Evolutionary conservation across 768 basidiomycete species (phyloP), one percentile per base, ranked within the genome.

Genomic region (Grammothele lineata): DNA sequence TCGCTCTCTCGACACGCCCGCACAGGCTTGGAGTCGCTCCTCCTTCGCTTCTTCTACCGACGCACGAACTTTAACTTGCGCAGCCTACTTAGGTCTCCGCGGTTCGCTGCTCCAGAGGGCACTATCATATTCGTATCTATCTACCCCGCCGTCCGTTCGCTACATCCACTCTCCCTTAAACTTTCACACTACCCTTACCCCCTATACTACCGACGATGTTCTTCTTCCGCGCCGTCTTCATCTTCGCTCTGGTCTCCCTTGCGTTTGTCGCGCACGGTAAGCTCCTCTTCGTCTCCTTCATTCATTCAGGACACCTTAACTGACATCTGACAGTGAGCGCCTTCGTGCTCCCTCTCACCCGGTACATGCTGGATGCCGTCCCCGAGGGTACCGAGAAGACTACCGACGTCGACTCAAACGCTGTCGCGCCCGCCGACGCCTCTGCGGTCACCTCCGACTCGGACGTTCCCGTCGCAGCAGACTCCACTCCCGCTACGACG

Each of bases 161-260:
- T n/a, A n/a, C n/a, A 7, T 7, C 27, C 27, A 30, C 27, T 7
- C 27, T 30, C 27, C 14, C n/a, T 30, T 30, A 7, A 14, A 30
- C 27, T 30, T 14, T 7, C 27, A 30, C 27, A 7, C 27, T 30
- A 30, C 14, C 27, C n/a, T n/a, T n/a, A 14, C 7, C 27, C 27
- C 14, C 27, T 30, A 30, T 14, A 30, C 27, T n/a, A n/a, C n/a
- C n/a, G n/a, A n/a, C 22, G 45, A 17, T 37, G 51, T 21, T 33
- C 47, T 27, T 57, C 56, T 27, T 51, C 53, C 50, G 51, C 15
- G 48, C 58, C 32, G 51, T 51, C 25, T 58, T 53, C 44, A 57
- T 47, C 43, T 37, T 50, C 22, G 43, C 56, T 10, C 46, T 48
- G 7, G 45, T 39, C 43, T 50, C 56, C 9, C 39, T 58, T 25